Evolutionary conservation across 257 asterid genomes (phyloP).

Genomic region (Echium plantagineum): DNA sequence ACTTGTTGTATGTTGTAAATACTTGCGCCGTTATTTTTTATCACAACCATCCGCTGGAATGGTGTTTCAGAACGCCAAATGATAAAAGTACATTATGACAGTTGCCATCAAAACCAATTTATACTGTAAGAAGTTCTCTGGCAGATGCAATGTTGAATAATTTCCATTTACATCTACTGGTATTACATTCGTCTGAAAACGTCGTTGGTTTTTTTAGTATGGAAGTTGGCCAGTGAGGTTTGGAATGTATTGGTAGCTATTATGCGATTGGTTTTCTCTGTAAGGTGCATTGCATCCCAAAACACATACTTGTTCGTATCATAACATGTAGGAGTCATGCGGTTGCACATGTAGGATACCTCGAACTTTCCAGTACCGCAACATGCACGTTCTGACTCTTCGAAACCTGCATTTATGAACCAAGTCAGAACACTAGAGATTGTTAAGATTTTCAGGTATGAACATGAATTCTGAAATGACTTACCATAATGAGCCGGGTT

Average conservation of each 20-base stretch:
- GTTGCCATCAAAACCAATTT: too few relatives aligned
- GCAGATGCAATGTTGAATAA: too few relatives aligned
- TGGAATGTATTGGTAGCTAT: conserved; percentile 40
- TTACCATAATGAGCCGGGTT: conserved; percentile 50
- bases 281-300: conserved; percentile 90
- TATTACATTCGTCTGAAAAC: not conserved
- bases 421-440: not conserved
- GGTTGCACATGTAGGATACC: conserved; percentile 61
- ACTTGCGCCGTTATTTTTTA: too few relatives aligned
- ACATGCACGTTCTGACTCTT: conserved; percentile 40
- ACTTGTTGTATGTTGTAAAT: too few relatives aligned
- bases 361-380: conserved; percentile 84
- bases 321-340: conserved; percentile 43
- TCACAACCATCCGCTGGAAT: too few relatives aligned
- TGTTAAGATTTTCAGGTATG: not conserved
- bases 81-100: too few relatives aligned
- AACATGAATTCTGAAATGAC: conserved; percentile 4
- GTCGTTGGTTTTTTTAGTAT: not conserved
- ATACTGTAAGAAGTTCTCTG: too few relatives aligned
- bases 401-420: conserved; percentile 43
- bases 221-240: conserved; percentile 18
- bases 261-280: conserved; percentile 50
- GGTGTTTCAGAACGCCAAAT: too few relatives aligned
- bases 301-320: conserved; percentile 66
- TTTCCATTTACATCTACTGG: not conserved